These are phyloP conservation scores for Mrakia gelida DNA, from an alignment of 768 basidiomycete species.

Conservation along the genomic window DNA sequence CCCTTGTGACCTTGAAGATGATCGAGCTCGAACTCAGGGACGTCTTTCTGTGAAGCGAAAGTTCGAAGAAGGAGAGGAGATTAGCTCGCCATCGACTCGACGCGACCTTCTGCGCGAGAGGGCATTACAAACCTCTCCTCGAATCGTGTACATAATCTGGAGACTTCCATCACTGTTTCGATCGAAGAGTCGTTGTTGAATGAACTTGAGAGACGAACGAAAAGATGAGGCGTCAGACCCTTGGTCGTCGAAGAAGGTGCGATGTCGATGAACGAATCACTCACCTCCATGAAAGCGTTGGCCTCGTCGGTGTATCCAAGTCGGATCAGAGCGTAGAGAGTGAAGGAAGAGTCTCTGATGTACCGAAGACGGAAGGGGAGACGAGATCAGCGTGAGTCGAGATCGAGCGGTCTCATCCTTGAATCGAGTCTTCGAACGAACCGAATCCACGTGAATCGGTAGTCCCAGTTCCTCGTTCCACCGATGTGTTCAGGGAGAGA, in stretches of 20 bases:
- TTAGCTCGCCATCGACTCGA: neutral
- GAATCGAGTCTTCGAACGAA: no score
- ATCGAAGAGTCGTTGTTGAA: conserved; percentile 35
- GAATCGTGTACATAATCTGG: conserved; percentile 70
- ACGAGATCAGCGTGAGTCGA: neutral
- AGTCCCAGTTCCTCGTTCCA: conserved; percentile 60
- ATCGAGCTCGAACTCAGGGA: conserved; percentile 74
- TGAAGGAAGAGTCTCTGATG: conserved; percentile 81
- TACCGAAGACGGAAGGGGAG: neutral
- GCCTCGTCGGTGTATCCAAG: conserved; percentile 89
- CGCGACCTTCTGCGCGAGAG: no score
- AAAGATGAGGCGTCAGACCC: neutral
- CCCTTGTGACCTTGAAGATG: conserved; percentile 47
- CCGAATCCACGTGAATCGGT: conserved; percentile 54
- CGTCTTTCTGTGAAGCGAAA: conserved; percentile 56
- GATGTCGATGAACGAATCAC: conserved; percentile 63
- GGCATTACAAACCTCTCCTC: no score
- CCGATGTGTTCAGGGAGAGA: conserved; percentile 89
- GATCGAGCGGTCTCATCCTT: no score
- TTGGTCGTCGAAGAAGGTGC: neutral
- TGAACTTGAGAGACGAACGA: neutral
- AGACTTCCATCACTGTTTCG: conserved; percentile 79
- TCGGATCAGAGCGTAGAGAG: conserved; percentile 75
- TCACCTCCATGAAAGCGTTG: conserved; percentile 83
- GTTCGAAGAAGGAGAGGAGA: neutral